These are phyloP conservation scores for Osmanthus fragrans DNA, from an alignment of 257 asterid genomes.

Conservation along the genomic window DNA sequence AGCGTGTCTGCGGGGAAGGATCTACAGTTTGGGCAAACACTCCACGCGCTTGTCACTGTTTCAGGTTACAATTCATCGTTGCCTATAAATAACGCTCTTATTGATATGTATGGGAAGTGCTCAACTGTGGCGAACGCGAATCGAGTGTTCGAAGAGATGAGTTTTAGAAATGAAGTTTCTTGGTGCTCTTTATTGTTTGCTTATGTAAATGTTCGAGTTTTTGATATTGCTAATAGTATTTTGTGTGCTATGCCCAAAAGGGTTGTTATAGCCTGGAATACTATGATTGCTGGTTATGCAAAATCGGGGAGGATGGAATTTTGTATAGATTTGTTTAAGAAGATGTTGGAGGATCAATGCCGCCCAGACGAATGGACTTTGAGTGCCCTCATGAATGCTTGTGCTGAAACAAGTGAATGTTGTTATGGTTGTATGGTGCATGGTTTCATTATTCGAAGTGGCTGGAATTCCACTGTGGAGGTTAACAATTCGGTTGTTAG, in stretches of 20 bases:
- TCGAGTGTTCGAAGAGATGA: conserved; percentile 62
- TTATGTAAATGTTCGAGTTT: conserved; percentile 42
- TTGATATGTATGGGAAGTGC: conserved; percentile 81
- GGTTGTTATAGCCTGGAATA: conserved; percentile 67
- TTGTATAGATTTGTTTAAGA: conserved; percentile 52
- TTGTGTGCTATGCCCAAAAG: conserved; percentile 59
- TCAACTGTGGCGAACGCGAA: conserved; percentile 36
- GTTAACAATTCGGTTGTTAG: conserved; percentile 66
- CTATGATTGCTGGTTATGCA: conserved; percentile 60
- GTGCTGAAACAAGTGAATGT: conserved; percentile 40
- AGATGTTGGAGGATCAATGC: conserved; percentile 54
- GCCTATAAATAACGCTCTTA: conserved; percentile 67
- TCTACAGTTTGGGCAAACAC: conserved; percentile 36
- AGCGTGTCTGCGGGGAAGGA: conserved; percentile 56
- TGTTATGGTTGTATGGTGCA: conserved; percentile 46
- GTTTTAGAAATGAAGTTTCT: conserved; percentile 56
- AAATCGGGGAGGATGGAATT: conserved; percentile 41
- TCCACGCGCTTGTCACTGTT: conserved; percentile 46
- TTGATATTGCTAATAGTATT: conserved; percentile 37
- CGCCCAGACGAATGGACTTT: conserved; percentile 67
- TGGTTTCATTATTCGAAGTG: conserved; percentile 49
- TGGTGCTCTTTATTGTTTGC: conserved; percentile 84
- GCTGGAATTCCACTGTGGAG: conserved; percentile 67
- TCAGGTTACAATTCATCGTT: conserved; percentile 43
- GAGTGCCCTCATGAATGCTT: conserved; percentile 60